These are phyloP conservation scores for Fraxinus pennsylvanica DNA, from an alignment of 257 asterid species.

Conservation along the genomic window DNA sequence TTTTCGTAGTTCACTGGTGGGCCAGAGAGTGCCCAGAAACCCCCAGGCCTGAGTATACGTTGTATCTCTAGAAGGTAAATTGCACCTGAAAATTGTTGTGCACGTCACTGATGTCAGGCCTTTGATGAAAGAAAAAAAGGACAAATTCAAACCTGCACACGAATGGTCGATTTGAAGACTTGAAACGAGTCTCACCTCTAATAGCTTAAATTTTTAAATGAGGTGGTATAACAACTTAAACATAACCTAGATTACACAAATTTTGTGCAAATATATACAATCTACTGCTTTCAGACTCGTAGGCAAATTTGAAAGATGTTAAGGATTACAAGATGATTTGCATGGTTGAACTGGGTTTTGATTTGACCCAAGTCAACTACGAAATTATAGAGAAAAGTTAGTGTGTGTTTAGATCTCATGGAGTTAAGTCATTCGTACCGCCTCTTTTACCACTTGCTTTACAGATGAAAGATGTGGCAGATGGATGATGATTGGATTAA, in stretches of 20 bases:
- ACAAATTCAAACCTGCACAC: not conserved
- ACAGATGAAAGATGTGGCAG: too few species aligned
- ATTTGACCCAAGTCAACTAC: not conserved
- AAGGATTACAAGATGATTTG: not conserved
- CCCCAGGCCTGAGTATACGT: conserved; percentile 39
- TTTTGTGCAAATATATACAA: not conserved
- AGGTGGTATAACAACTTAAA: not conserved
- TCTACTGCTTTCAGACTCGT: not conserved
- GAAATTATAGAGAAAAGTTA: not conserved
- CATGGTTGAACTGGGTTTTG: not conserved
- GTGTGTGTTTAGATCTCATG: not conserved
- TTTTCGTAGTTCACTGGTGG: conserved; percentile 37
- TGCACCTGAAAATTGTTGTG: conserved; percentile 27
- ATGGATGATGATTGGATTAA: too few species aligned
- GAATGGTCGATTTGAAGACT: not conserved
- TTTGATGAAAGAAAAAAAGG: not conserved
- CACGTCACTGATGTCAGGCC: not conserved
- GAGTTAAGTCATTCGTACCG: too few species aligned
- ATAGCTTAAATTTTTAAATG: too few species aligned
- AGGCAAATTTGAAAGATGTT: not conserved
- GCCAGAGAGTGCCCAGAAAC: conserved; percentile 42
- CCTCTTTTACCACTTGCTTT: too few species aligned
- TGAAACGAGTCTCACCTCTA: not conserved
- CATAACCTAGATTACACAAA: not conserved
- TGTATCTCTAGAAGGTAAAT: conserved; percentile 39